Evolutionary conservation across 768 basidiomycete species (phyloP), one percentile per base, ranked within the genome.

Genomic region (Termitomyces sp.): DNA sequence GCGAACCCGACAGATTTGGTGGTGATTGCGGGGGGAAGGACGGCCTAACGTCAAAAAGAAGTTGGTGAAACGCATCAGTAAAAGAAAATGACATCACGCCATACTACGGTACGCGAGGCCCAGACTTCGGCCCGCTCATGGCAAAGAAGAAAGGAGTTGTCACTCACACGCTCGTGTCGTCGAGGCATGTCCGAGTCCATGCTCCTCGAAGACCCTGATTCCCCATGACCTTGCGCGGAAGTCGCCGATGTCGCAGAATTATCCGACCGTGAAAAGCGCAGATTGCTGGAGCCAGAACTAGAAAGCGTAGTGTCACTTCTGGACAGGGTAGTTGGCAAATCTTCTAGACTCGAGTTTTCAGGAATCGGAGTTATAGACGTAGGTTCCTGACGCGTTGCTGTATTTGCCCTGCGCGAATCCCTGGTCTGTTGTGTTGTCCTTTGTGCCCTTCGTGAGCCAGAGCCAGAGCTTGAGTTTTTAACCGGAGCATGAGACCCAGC

Each of bases 1-100:
- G 75, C 78, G 73, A 85, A 85, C 63, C 72, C 82, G 42, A 75
- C 69, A 55, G 81, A 78, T 62, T 75, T 76, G 52, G 82, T 83
- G 56, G 74, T 65, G 65, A 67, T 72, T 65, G 63, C 61, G 58
- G 67, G 65, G 44, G 65, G 56, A 58, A 60, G 56, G 32, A 39
- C 50, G 44, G 22, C 52, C 62, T 63, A 56, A 55, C 45, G 44
- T 26, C 40, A 53, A 27, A 46, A 53, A 37, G 44, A 46, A 57
- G 27, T 16, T 30, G 52, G 18, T 45, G 9, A 55, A 32, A 53
- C n/a, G n/a, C 33, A 56, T 57, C 49, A 60, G 37, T 42, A 53
- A n/a, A n/a, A 39, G 39, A 45, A 22, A 30, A 62, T 58, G 54
- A 56, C 53, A 40, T 53, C 48, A 57, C 58, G 10, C 46, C 45